phyloP scores from a whole-genome alignment of 2,329 filamentous ascomycete genomes.

The Aspergillus sp. region DNA sequence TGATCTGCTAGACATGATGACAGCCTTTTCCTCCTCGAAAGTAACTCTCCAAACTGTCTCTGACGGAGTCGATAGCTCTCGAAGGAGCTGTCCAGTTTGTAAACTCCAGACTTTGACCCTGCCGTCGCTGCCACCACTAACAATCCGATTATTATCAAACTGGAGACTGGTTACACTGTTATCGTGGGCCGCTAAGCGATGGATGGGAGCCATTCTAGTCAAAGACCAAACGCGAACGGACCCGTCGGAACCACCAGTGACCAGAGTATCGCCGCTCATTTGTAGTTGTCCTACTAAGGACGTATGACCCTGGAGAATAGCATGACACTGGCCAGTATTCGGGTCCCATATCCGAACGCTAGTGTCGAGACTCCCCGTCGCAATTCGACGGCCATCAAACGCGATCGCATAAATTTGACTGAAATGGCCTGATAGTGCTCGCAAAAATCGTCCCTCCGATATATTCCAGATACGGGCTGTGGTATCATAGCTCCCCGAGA shows the following conservation, averaged over 20 bases:
- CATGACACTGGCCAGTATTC: slow-evolving; percentile 78
- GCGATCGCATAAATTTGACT: slow-evolving; percentile 99
- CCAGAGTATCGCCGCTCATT: slow-evolving; percentile 89
- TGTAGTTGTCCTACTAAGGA: slow-evolving; percentile 95
- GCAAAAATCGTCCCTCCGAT: slow-evolving; percentile 86
- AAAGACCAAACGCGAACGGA: slow-evolving; percentile 96
- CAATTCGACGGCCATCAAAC: slow-evolving; percentile 89
- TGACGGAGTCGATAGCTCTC: slow-evolving; percentile 85
- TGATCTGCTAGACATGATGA: slow-evolving; percentile 84
- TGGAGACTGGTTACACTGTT: slow-evolving; percentile 98
- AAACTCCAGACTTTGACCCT: slow-evolving; percentile 98
- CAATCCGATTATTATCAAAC: slow-evolving; percentile 92
- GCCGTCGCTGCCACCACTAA: slow-evolving; percentile 95
- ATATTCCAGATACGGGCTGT: slow-evolving; percentile 98
- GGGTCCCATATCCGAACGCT: slow-evolving; percentile 98
- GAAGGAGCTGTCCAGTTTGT: slow-evolving; percentile 83
- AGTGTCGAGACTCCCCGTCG: slow-evolving; percentile 93
- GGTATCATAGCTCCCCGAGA: slow-evolving; percentile 98
- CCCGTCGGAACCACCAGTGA: slow-evolving; percentile 94
- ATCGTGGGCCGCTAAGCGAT: slow-evolving; percentile 92
- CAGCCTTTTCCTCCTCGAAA: slow-evolving; percentile 97
- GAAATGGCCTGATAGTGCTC: slow-evolving; percentile 90
- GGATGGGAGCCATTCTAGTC: slow-evolving; percentile 85
- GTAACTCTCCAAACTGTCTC: slow-evolving; percentile 98
- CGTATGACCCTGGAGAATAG: slow-evolving; percentile 93